A percentile compares a stretch with the other conserved stretches of the same genome.
These are phyloP conservation scores for Penicillium expansum DNA, from an alignment of 2,329 filamentous ascomycete genomes.

Conservation along the genomic window DNA sequence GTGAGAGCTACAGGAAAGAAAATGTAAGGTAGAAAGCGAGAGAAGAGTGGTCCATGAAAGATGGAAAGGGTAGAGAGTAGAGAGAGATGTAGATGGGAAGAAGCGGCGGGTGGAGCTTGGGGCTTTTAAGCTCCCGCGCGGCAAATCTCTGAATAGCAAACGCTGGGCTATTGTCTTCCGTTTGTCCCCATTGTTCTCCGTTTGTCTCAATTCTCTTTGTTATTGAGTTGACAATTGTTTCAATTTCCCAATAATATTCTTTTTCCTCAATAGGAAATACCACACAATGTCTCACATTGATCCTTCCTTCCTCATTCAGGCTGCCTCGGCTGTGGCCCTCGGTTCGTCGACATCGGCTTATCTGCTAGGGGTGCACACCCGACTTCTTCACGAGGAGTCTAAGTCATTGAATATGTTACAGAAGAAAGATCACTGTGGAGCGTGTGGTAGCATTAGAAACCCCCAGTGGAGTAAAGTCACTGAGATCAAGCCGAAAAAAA, in stretches of 20 bases:
- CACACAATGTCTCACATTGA: conserved; percentile 24
- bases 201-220: neutral
- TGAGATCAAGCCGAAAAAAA: conserved; percentile 22
- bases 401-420: conserved; percentile 34
- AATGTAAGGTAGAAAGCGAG: neutral
- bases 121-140: conserved; percentile 10
- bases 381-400: conserved; percentile 33
- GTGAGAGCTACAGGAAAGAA: neutral
- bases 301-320: conserved; percentile 37
- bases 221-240: neutral
- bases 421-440: conserved; percentile 37
- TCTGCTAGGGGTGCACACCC: conserved; percentile 40
- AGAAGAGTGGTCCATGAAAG: neutral
- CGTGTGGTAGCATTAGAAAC: conserved; percentile 41
- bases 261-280: conserved; percentile 10
- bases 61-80: conserved; percentile 1
- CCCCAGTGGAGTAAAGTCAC: conserved; percentile 31
- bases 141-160: conserved; percentile 7
- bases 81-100: conserved; percentile 10
- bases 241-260: neutral
- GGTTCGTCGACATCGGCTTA: conserved; percentile 44
- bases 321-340: conserved; percentile 32
- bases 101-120: conserved; percentile 6
- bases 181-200: neutral
- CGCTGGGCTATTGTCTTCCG: neutral